Conservation (phyloP, 2,329 filamentous ascomycete genomes). For the Ilyonectria sp. region DNA sequence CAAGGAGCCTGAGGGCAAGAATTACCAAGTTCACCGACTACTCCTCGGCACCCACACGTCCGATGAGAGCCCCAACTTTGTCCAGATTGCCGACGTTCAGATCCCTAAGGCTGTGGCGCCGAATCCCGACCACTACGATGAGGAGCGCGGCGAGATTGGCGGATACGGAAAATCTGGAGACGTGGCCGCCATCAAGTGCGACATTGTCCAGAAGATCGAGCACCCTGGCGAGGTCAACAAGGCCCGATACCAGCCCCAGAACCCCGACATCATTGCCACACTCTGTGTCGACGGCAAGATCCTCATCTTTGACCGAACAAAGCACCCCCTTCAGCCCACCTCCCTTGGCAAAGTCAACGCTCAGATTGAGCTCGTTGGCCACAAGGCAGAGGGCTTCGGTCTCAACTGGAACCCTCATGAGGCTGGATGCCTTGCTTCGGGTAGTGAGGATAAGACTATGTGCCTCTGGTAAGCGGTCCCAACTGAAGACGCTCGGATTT, state of each 20-base stretch:
- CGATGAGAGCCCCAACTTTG: slow-evolving; percentile 86
- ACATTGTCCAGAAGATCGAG: slow-evolving; percentile 95
- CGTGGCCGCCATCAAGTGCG: slow-evolving; percentile 84
- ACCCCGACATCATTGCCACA: slow-evolving; percentile 95
- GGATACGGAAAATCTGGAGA: slow-evolving; percentile 86
- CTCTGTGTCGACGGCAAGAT: slow-evolving; percentile 90
- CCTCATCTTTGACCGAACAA: slow-evolving; percentile 95
- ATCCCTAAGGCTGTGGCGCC: slow-evolving; percentile 85
- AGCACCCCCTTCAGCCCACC: slow-evolving; percentile 85
- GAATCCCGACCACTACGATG: slow-evolving; percentile 89
- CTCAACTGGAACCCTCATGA: slow-evolving; percentile 92
- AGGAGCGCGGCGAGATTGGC: slow-evolving; percentile 92
- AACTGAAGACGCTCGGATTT: background rate
- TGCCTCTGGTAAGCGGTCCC: slow-evolving; percentile 80
- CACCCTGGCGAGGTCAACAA: slow-evolving; percentile 99
- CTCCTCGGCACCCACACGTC: slow-evolving; percentile 96
- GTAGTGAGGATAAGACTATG: slow-evolving; percentile 93
- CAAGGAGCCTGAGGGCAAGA: slow-evolving; percentile 88
- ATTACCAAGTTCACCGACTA: slow-evolving; percentile 88
- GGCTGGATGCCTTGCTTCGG: slow-evolving; percentile 87
- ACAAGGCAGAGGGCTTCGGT: slow-evolving; percentile 91
- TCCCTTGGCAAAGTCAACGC: slow-evolving; percentile 76
- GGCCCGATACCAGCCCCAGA: slow-evolving; percentile 97
- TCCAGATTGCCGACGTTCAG: slow-evolving; percentile 95
- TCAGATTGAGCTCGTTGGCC: slow-evolving; percentile 88